Evolutionary conservation across 2,329 filamentous ascomycete species (phyloP).

Genomic region (Mariannaea elegans): DNA sequence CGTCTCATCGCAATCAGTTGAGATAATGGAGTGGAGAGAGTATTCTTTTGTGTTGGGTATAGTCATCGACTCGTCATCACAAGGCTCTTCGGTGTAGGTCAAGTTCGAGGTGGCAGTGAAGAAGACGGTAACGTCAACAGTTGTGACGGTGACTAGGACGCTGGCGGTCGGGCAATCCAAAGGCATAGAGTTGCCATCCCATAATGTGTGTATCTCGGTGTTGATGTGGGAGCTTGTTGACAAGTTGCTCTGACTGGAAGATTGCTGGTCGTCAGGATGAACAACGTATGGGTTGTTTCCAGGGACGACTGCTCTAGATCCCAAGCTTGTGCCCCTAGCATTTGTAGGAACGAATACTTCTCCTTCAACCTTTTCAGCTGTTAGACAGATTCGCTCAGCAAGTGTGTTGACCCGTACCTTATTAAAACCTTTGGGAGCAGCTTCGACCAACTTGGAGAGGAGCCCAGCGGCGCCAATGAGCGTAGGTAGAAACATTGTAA

Average conservation of each 20-base stretch:
- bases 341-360: not conserved
- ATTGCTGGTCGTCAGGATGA: not conserved
- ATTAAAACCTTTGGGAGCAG: constrained; percentile 31
- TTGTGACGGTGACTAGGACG: constrained; percentile 43
- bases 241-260: constrained; percentile 27
- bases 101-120: constrained; percentile 42
- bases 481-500: constrained; percentile 36
- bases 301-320: not conserved
- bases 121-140: constrained; percentile 47
- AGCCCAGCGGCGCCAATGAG: constrained; percentile 40
- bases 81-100: constrained; percentile 25
- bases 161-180: constrained; percentile 36
- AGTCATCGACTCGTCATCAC: constrained; percentile 23
- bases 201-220: not conserved
- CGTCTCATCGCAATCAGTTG: not conserved
- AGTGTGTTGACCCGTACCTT: constrained; percentile 26
- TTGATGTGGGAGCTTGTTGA: constrained; percentile 8
- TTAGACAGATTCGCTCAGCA: constrained; percentile 14
- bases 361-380: constrained; percentile 7
- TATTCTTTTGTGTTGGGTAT: constrained; percentile 8
- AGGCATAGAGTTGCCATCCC: constrained; percentile 12
- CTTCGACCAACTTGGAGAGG: constrained; percentile 37
- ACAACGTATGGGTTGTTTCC: constrained; percentile 7
- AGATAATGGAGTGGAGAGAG: not conserved
- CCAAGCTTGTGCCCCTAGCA: not conserved